Conservation (phyloP, 179 eudicot species). For the Gypsophila paniculata region DNA sequence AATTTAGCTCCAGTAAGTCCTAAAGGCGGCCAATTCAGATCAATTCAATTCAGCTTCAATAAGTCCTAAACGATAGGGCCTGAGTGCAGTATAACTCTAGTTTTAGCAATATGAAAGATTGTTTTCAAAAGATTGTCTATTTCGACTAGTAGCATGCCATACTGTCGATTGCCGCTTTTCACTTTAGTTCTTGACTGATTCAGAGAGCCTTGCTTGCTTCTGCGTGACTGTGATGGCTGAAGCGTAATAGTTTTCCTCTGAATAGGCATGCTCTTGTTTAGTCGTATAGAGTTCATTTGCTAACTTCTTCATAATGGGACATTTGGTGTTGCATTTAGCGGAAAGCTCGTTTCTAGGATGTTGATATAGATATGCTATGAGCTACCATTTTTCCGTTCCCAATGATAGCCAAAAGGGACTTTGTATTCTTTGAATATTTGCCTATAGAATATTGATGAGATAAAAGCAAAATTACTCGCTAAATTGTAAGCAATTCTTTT, state of each 20-base stretch:
- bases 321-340: neutral
- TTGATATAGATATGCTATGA: too few relatives aligned
- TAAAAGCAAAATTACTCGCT: too few relatives aligned
- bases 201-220: neutral
- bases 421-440: too few relatives aligned
- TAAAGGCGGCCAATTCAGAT: too few relatives aligned
- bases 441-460: too few relatives aligned
- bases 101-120: neutral
- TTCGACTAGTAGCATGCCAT: neutral
- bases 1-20: too few relatives aligned
- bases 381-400: too few relatives aligned
- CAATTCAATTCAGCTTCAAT: too few relatives aligned
- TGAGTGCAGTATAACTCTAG: neutral
- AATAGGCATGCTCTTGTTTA: neutral
- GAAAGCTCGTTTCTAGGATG: neutral
- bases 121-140: neutral
- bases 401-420: too few relatives aligned
- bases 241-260: neutral
- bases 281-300: neutral
- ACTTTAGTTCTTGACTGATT: neutral
- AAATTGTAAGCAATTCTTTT: too few relatives aligned
- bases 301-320: neutral
- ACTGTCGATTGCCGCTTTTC: neutral
- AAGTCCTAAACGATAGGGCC: too few relatives aligned
- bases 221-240: neutral